These are phyloP conservation scores for Lodderomyces margitis DNA, from an alignment of 1,139 yeast genomes.

Conservation along the genomic window DNA sequence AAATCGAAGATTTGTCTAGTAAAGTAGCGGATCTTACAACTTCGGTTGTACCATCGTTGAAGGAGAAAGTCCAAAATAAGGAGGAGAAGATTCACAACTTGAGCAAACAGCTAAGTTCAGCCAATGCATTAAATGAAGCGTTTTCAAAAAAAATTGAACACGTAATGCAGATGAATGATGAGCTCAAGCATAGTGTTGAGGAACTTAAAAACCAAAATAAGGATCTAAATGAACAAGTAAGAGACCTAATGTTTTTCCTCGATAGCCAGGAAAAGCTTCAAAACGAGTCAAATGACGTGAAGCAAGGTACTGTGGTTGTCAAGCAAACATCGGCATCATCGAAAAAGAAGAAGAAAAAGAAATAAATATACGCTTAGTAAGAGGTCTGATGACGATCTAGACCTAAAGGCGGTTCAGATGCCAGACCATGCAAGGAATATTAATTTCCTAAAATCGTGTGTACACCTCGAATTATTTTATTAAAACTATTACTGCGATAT, in stretches of 20 bases:
- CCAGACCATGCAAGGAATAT: conserved; percentile 5
- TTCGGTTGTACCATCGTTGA: conserved; percentile 32
- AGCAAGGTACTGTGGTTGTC: conserved; percentile 63
- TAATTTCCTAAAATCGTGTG: conserved; percentile 2
- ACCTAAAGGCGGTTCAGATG: conserved; percentile 4
- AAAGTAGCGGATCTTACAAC: conserved; percentile 24
- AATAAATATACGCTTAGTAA: not conserved
- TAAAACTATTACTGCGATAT: not conserved
- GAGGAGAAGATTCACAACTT: conserved; percentile 32
- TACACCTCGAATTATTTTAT: not conserved
- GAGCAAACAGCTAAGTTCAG: conserved; percentile 28
- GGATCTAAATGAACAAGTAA: conserved; percentile 66
- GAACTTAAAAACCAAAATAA: conserved; percentile 37
- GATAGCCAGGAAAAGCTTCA: conserved; percentile 73
- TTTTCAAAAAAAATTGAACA: conserved; percentile 57
- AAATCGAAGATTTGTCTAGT: conserved; percentile 30
- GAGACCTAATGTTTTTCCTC: conserved; percentile 78
- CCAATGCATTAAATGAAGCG: conserved; percentile 51
- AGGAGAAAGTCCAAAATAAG: conserved; percentile 28
- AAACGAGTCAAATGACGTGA: conserved; percentile 66
- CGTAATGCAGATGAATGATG: conserved; percentile 36
- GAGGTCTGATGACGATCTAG: conserved; percentile 5
- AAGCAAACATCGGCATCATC: conserved; percentile 22
- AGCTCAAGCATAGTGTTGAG: conserved; percentile 22
- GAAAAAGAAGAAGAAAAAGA: conserved; percentile 15